Evolutionary conservation across 192 early-diverging fungal species (phyloP), one percentile per base, ranked within the genome.

Genomic region (Backusella luteola): DNA sequence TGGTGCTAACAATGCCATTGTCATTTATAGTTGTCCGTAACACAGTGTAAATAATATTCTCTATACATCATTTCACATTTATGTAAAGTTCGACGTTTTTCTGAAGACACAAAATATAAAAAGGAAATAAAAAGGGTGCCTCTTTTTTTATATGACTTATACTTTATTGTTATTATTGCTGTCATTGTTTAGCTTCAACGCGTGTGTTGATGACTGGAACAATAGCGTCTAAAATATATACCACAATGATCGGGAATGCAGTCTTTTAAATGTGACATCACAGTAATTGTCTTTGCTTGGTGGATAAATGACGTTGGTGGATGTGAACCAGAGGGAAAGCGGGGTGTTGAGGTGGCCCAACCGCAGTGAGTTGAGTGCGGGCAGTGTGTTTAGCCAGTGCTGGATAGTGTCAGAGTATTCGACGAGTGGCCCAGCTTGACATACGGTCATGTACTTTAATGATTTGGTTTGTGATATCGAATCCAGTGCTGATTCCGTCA

Each of bases 1-100:
- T 66, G 12, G 11, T 44, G 21, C 5, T 26, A 42, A 29, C 21
- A 17, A 19, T n/a, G 34, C 4, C n/a, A 29, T 73, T 73, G 0
- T 38, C 6, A 23, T 41, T 38, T 59, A 1, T 78, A 85, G 84
- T 85, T 17, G 41, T 85, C 32, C 80, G 84, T 73, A 85, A 85
- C 71, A 84, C 80, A 46, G 83, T 84, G 67, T 84, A 84, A 79
- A 78, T 56, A 73, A 29, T 63, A 63, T 17, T 29, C 56, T 63
- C 23, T 63, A 63, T 14, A 63, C 53, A 63, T 63, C 56, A 63
- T 63, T 63, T 63, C 56, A 29, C 26, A 63, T 4, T 63, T 63
- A 63, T 49, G 19, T 63, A 63, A 63, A 63, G 56, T 63, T 63
- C 56, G 56, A 63, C 56, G 23, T 14, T 63, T 44, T 29, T 63